These are phyloP conservation scores for Populus hybrid DNA, from an alignment of 441 rosid species.

Conservation along the genomic window DNA sequence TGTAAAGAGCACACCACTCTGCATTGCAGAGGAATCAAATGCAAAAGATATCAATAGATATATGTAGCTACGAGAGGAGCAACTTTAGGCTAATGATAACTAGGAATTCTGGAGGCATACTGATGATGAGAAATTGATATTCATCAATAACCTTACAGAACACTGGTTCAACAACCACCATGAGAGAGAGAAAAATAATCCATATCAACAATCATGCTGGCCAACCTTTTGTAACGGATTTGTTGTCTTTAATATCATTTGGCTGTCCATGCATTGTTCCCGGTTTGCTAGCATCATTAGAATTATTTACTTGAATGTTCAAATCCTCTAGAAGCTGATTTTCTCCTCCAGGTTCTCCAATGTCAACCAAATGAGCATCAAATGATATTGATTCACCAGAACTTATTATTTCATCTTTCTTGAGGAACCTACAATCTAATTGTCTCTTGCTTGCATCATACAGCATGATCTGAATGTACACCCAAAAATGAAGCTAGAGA, in stretches of 20 bases:
- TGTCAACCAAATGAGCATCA: slow-evolving; percentile 48
- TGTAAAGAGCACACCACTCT: slow-evolving; percentile 11
- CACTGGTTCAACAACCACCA: neutral
- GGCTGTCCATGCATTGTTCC: slow-evolving; percentile 17
- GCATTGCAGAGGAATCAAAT: neutral
- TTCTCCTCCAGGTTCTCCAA: slow-evolving; percentile 42
- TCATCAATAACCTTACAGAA: neutral
- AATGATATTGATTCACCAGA: slow-evolving; percentile 42
- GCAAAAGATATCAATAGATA: neutral
- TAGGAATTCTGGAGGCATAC: neutral
- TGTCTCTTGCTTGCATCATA: slow-evolving; percentile 45
- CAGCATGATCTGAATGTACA: slow-evolving; percentile 40
- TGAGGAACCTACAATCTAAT: slow-evolving; percentile 44
- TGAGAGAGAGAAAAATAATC: neutral
- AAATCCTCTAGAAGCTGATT: slow-evolving; percentile 20
- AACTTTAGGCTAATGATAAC: neutral
- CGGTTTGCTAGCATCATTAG: slow-evolving; percentile 11
- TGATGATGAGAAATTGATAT: neutral
- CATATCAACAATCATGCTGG: neutral
- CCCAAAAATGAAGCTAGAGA: slow-evolving; percentile 1
- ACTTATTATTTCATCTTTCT: slow-evolving; percentile 42
- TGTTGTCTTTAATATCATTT: slow-evolving; percentile 20
- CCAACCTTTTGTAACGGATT: slow-evolving; percentile 38
- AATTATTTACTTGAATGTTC: slow-evolving; percentile 18
- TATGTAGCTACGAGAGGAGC: no score